Evolutionary conservation across 1,139 yeast species (phyloP), one percentile per base, ranked within the genome.

Genomic region (Nadsonia commutata): DNA sequence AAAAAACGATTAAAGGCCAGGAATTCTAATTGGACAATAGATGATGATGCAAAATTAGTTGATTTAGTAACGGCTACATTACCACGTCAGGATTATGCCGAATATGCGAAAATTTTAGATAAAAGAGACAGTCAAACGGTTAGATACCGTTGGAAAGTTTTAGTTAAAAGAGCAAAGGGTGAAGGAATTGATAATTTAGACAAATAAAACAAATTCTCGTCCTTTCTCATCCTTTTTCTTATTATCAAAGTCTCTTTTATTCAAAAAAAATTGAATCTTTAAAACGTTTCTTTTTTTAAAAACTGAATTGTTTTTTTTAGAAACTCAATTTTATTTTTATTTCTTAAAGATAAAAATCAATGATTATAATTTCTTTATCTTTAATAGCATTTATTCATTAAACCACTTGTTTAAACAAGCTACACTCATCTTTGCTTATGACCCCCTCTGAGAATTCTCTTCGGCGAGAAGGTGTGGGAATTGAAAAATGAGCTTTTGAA

Each of bases 121-220:
- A 59, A 59, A 42, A 50, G 63, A 18, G 64, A 59, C 44, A 56
- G 58, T 9, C 64, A 59, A 41, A 57, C 64, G 19, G 63, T 59
- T 20, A 51, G 64, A 40, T 59, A 59, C 45, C 48, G 64, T 31
- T 59, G 63, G 64, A 59, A 59, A 47, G 63, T 58, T 23, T 49
- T 59, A 20, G 52, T 59, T 6, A 50, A 59, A 27, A 50, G 63
- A 18, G 61, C 62, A 11, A 54, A 52, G 38, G 62, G 62, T 2
- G 55, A 52, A 31, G 49, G 49, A 23, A n/a, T 11, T 33, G 37
- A 33, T 33, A 16, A 18, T n/a, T 23, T 11, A 23, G n/a, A 11
- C 31, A 23, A 23, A 23, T 23, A 11, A 23, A 11, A 11, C 31
- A 23, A n/a, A 11, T 23, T 11, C 13, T 23, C 31, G n/a, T 11